phyloP scores from a whole-genome alignment of 441 rosid genomes.

The Brassica hybrid region DNA sequence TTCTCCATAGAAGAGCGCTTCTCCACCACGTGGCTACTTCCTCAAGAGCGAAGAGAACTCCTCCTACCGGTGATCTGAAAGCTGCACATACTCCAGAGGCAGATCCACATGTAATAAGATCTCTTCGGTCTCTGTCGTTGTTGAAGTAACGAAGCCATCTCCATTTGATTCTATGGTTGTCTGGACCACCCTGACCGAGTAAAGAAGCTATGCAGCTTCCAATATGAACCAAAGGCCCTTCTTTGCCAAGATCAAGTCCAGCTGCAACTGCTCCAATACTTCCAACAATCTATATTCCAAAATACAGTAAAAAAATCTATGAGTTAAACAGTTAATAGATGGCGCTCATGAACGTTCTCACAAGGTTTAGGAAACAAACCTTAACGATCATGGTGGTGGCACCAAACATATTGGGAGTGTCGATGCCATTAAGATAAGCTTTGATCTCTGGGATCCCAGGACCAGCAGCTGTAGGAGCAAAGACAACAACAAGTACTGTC shows the following conservation, averaged over 20 bases:
- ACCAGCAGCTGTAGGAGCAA: slow-evolving; percentile 96
- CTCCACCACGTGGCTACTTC: slow-evolving; percentile 99
- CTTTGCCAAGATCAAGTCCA: slow-evolving; percentile 90
- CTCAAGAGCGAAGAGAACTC: slow-evolving; percentile 85
- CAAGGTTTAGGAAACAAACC: slow-evolving; percentile 44
- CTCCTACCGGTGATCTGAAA: slow-evolving; percentile 92
- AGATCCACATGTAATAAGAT: slow-evolving; percentile 85
- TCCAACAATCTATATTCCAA: slow-evolving; percentile 66
- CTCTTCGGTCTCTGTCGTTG: slow-evolving; percentile 90
- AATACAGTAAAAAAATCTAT: background rate
- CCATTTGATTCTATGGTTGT: slow-evolving; percentile 71
- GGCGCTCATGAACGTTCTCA: background rate
- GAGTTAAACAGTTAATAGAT: slow-evolving; percentile 1
- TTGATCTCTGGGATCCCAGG: slow-evolving; percentile 94
- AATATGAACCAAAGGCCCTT: slow-evolving; percentile 93
- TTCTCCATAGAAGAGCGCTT: slow-evolving; percentile 92
- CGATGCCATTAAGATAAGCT: slow-evolving; percentile 92
- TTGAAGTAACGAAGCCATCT: slow-evolving; percentile 95
- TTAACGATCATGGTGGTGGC: slow-evolving; percentile 72
- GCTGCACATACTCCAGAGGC: slow-evolving; percentile 97
- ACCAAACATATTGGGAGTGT: slow-evolving; percentile 87
- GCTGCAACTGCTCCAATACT: slow-evolving; percentile 96
- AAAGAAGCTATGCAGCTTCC: slow-evolving; percentile 88
- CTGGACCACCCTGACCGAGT: slow-evolving; percentile 89
- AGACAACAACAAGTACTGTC: slow-evolving; percentile 65